Base-by-base conservation (phyloP, 75 land plant genomes). In the Gnetum montanum region DNA sequence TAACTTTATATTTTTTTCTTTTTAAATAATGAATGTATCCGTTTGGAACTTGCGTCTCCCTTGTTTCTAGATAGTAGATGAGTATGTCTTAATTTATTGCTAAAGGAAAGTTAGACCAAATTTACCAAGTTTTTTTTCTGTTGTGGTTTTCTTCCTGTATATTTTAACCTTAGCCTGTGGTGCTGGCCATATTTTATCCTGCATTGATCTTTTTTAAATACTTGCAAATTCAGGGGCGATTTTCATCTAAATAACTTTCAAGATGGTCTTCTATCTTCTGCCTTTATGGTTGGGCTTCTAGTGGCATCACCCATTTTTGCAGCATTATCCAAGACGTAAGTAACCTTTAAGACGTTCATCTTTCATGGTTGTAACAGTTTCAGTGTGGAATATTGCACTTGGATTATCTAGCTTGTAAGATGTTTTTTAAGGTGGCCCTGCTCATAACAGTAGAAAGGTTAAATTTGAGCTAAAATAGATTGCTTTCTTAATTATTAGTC, bases 231-330 rank as follows among this genome's bases (percentile, higher is more conserved):
- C 65, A 93, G 98, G 76, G 96, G 96, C 6, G 83, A 78, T 22
- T 95, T 95, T 63, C 63, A 77, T 58, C 50, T 95, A 67, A 75
- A 49, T 47, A 65, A 95, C 53, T 95, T 95, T 62, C 62, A 95
- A 68, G 99, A 95, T 83, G 99, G 99, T 12, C 53, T 90, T 40
- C 52, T 95, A 34, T 83, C 99, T 12, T 95, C 99, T 56, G 96
- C 99, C 10, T 95, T 95, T 34, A 90, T 95, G 99, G 88, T 90
- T 69, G 99, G 99, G 54, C 88, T 95, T 23, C 57, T 95, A 31
- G 57, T 83, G 35, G 75, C 92, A 53, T 95, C 96, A 22, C 99
- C 99, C 25, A 74, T 90, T 54, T 95, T 95, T 83, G 99, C 99
- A 24, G 66, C 90, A 19, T 70, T 84, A 29, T 81, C 97, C 54